A percentile compares a stretch with the other conserved stretches of the same genome.
phyloP scores from a whole-genome alignment of 192 early-diverging fungal species.

The Lobosporangium transversale region DNA sequence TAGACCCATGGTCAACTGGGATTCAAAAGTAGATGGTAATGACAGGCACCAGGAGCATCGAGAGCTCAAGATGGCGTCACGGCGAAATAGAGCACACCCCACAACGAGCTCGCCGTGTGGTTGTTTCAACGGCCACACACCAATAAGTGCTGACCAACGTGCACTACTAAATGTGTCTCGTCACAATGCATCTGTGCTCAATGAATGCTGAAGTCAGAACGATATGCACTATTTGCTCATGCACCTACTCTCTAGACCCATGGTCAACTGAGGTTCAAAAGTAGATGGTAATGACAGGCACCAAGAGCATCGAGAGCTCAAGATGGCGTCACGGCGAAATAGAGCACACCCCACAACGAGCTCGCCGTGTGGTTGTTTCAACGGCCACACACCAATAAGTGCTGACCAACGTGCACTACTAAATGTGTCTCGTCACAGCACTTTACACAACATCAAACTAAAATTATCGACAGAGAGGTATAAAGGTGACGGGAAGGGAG shows the following conservation, averaged over 20 bases:
- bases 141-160: conserved; percentile 9
- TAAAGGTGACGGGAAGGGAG: neutral
- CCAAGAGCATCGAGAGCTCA: conserved; percentile 23
- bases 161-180: conserved; percentile 1
- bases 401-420: conserved; percentile 10
- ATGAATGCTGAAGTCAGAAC: conserved; percentile 29
- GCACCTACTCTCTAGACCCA: conserved; percentile 8
- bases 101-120: conserved; percentile 27
- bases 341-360: conserved; percentile 21
- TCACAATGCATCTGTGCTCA: conserved; percentile 4
- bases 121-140: conserved; percentile 23
- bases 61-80: conserved; percentile 17
- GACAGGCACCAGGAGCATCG: conserved; percentile 25
- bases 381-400: conserved; percentile 8
- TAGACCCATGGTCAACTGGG: conserved; percentile 19
- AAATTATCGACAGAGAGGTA: conserved; percentile 1
- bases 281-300: conserved; percentile 27
- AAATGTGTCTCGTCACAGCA: conserved; percentile 7
- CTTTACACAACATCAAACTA: neutral
- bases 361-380: conserved; percentile 30
- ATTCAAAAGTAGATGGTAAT: conserved; percentile 19
- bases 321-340: conserved; percentile 15
- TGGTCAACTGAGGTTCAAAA: conserved; percentile 14
- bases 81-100: conserved; percentile 15
- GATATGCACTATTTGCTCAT: conserved; percentile 9